These are phyloP conservation scores for Gossypium bickii DNA, from an alignment of 345 rosid genomes.

Conservation along the genomic window DNA sequence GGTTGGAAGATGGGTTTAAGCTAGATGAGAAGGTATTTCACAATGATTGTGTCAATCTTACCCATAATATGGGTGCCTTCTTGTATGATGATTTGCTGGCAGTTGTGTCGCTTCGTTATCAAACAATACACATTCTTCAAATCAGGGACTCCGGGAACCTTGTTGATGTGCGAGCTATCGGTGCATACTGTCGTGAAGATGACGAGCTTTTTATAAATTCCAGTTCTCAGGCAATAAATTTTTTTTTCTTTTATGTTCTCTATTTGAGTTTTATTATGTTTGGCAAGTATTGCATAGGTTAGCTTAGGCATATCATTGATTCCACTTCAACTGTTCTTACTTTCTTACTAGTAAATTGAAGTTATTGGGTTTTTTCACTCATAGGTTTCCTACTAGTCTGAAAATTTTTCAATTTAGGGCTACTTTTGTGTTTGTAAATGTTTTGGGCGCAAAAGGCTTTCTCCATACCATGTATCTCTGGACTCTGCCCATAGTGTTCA, in stretches of 20 bases:
- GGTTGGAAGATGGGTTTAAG: conserved; percentile 80
- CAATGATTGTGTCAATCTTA: conserved; percentile 75
- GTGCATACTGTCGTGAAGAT: conserved; percentile 80
- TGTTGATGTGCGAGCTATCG: conserved; percentile 85
- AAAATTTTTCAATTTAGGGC: not conserved
- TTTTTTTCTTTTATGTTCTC: conserved; percentile 13
- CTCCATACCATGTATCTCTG: not conserved
- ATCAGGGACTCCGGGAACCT: conserved; percentile 84
- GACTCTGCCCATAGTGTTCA: not conserved
- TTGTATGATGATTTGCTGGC: conserved; percentile 89
- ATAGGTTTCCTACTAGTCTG: not conserved
- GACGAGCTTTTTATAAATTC: conserved; percentile 90
- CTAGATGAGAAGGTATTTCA: conserved; percentile 80
- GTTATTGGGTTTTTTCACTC: not conserved
- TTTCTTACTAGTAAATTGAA: not conserved
- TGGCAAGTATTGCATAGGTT: not conserved
- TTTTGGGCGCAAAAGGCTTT: not conserved
- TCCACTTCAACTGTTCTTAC: not conserved
- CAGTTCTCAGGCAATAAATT: conserved; percentile 57
- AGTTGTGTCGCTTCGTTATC: conserved; percentile 77
- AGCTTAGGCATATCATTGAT: conserved; percentile 8
- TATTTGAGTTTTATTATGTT: not conserved
- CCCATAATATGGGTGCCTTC: conserved; percentile 80
- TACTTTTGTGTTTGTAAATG: not conserved
- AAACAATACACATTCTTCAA: conserved; percentile 83